Evolutionary conservation across 495 filamentous ascomycete genomes (phyloP).

Genomic region (Lasiosphaeriaceae sp.): DNA sequence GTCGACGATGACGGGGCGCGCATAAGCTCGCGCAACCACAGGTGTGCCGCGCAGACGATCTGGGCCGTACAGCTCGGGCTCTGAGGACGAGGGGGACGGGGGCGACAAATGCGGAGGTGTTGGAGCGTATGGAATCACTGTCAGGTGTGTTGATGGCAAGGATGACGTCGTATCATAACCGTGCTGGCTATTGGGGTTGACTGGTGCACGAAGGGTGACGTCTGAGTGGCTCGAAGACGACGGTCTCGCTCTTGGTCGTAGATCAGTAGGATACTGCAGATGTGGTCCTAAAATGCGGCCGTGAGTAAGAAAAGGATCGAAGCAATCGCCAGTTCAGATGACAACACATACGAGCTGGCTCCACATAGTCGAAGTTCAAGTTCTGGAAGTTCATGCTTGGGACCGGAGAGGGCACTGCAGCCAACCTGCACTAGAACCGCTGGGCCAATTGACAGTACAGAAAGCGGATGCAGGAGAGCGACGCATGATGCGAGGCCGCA

Average conservation of each 20-base stretch:
- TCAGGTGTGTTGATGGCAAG: conserved; percentile 20
- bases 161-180: conserved; percentile 12
- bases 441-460: conserved; percentile 20
- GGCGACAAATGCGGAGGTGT: conserved; percentile 20
- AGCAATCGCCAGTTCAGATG: neutral
- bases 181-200: neutral
- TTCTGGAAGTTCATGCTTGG: conserved; percentile 23
- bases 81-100: conserved; percentile 17
- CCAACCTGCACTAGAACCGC: conserved; percentile 15
- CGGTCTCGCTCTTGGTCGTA: conserved; percentile 5
- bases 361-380: conserved; percentile 26
- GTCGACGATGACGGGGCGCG: conserved; percentile 29
- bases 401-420: conserved; percentile 4
- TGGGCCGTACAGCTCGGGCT: conserved; percentile 33
- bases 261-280: conserved; percentile 11
- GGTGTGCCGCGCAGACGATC: conserved; percentile 30
- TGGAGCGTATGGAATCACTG: conserved; percentile 30
- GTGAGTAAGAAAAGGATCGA: conserved; percentile 1
- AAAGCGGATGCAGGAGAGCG: conserved; percentile 19
- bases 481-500: conserved; percentile 18
- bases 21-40: conserved; percentile 23
- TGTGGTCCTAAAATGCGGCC: conserved; percentile 8
- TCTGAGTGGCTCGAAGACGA: conserved; percentile 8
- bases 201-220: neutral
- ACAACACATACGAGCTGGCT: conserved; percentile 25